phyloP scores from a whole-genome alignment of 2,329 filamentous ascomycete genomes.

The Aspergillus sp. region DNA sequence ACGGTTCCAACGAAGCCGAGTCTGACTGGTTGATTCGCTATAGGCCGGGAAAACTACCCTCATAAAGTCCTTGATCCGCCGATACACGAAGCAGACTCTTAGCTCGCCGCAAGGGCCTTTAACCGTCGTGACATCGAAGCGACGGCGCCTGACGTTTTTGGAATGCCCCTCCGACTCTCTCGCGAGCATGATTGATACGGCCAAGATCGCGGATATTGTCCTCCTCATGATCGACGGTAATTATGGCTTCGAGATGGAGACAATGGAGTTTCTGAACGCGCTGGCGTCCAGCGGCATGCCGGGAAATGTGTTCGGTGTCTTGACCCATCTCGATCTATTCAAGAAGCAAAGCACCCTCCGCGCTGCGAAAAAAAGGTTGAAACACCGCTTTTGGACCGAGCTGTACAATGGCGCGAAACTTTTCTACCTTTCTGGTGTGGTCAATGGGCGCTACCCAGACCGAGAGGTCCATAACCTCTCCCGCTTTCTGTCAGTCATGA shows the following conservation, averaged over 20 bases:
- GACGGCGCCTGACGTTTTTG: slow-evolving; percentile 85
- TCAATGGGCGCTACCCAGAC: slow-evolving; percentile 94
- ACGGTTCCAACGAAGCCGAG: slow-evolving; percentile 1
- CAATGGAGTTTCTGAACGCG: slow-evolving; percentile 97
- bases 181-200: slow-evolving; percentile 91
- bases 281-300: slow-evolving; percentile 94
- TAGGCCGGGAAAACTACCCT: slow-evolving; percentile 80
- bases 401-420: slow-evolving; percentile 93
- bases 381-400: slow-evolving; percentile 94
- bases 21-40: slow-evolving; percentile 3
- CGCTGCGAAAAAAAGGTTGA: slow-evolving; percentile 90
- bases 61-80: slow-evolving; percentile 83
- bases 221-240: slow-evolving; percentile 98
- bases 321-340: slow-evolving; percentile 94
- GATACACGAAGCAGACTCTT: slow-evolving; percentile 93
- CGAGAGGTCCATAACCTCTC: slow-evolving; percentile 93
- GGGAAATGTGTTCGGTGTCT: slow-evolving; percentile 92
- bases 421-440: slow-evolving; percentile 91
- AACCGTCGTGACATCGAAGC: slow-evolving; percentile 93
- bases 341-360: slow-evolving; percentile 84
- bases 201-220: slow-evolving; percentile 95
- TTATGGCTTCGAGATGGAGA: slow-evolving; percentile 99
- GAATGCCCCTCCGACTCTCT: slow-evolving; percentile 93
- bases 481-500: slow-evolving; percentile 95
- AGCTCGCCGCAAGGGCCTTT: slow-evolving; percentile 83